Conservation (phyloP, 805 yeast genomes). For the Spathaspora passalidarum region DNA sequence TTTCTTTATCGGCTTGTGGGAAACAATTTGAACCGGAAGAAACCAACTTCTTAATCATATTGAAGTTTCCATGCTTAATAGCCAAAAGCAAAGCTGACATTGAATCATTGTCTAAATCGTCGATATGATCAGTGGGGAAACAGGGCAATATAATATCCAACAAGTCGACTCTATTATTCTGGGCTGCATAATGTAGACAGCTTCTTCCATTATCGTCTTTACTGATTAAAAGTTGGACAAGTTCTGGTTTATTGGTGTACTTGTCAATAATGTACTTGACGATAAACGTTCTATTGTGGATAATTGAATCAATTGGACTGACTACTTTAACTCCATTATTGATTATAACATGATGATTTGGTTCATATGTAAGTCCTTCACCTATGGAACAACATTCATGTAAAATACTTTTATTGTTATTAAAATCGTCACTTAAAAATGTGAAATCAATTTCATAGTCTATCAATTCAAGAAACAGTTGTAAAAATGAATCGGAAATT, state of each 20-base stretch:
- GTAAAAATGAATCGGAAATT: conserved; percentile 60
- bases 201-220: conserved; percentile 73
- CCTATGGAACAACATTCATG: conserved; percentile 61
- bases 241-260: conserved; percentile 11
- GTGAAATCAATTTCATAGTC: conserved; percentile 54
- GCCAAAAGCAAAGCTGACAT: conserved; percentile 82
- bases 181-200: conserved; percentile 85
- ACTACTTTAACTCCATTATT: conserved; percentile 43
- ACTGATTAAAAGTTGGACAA: conserved; percentile 22
- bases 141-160: conserved; percentile 40
- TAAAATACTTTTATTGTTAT: conserved; percentile 60
- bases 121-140: conserved; percentile 37
- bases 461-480: conserved; percentile 45
- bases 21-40: conserved; percentile 33
- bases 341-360: conserved; percentile 27
- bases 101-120: conserved; percentile 65
- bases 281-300: conserved; percentile 37
- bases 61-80: conserved; percentile 63
- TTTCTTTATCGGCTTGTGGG: conserved; percentile 46
- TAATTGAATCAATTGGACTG: conserved; percentile 34
- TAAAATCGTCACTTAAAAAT: conserved; percentile 60
- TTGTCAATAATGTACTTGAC: conserved; percentile 30
- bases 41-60: conserved; percentile 29
- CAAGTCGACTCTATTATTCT: conserved; percentile 46
- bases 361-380: conserved; percentile 30